Percentiles rank a stretch among this genome's conserved stretches.
These are phyloP conservation scores for Falciphora oryzae DNA, from an alignment of 2,329 filamentous ascomycete genomes.

Conservation along the genomic window DNA sequence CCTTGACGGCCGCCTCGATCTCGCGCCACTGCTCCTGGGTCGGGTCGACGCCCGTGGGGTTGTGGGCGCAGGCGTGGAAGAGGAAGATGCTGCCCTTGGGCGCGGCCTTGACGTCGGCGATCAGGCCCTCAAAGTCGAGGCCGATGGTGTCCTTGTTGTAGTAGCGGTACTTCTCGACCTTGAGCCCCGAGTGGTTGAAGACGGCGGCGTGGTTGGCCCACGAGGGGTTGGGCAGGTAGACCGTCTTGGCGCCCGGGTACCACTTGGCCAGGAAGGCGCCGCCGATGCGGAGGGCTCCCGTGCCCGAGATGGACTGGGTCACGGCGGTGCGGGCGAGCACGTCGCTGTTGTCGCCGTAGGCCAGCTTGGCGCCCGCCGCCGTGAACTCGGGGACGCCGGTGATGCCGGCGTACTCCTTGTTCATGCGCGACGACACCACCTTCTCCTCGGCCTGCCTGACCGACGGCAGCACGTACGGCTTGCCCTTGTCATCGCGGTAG, in stretches of 20 bases:
- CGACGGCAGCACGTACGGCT: conserved; percentile 95
- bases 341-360: conserved; percentile 77
- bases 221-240: conserved; percentile 93
- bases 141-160: conserved; percentile 99
- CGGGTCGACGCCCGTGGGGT: conserved; percentile 11
- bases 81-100: conserved; percentile 84
- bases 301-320: conserved; percentile 97
- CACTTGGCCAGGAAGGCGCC: conserved; percentile 83
- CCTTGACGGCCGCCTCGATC: conserved; percentile 5
- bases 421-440: conserved; percentile 68
- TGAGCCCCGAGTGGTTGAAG: conserved; percentile 86
- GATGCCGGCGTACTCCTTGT: conserved; percentile 98
- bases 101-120: conserved; percentile 83
- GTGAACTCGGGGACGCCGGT: conserved; percentile 94
- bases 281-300: conserved; percentile 89
- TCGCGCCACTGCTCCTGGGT: conserved; percentile 10
- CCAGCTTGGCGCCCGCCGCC: conserved; percentile 82
- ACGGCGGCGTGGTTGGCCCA: conserved; percentile 99
- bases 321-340: conserved; percentile 78
- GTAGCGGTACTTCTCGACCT: conserved; percentile 95
- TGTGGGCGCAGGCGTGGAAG: conserved; percentile 45
- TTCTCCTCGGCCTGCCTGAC: conserved; percentile 85
- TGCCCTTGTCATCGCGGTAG: conserved; percentile 96
- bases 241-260: conserved; percentile 86
- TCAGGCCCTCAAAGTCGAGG: conserved; percentile 91